Percentiles rank a stretch among this genome's conserved stretches.
Conservation (phyloP, 495 filamentous ascomycete species). For the Talaromyces proteolyticus region DNA sequence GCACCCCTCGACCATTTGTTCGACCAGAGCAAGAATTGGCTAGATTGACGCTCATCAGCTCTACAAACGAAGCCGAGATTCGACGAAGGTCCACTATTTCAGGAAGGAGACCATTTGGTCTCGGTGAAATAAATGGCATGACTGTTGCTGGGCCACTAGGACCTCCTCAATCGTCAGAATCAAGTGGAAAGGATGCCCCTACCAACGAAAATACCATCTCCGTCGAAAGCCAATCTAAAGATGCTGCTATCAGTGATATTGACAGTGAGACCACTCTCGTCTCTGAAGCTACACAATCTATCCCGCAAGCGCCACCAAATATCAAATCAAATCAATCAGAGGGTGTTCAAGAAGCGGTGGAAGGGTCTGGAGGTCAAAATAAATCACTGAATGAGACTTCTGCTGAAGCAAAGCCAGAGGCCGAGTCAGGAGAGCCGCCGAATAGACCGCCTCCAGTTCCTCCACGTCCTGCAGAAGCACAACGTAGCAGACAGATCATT, state of each 20-base stretch:
- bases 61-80: constrained; percentile 50
- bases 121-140: constrained; percentile 47
- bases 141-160: constrained; percentile 47
- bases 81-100: constrained; percentile 50
- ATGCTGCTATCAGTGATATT: constrained; percentile 18
- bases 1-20: constrained; percentile 43
- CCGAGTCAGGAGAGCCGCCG: constrained; percentile 18
- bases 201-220: constrained; percentile 19
- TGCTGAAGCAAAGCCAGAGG: too few relatives aligned
- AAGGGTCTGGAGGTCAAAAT: too few relatives aligned
- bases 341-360: too few relatives aligned
- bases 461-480: constrained; percentile 34
- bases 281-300: constrained; percentile 23
- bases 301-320: too few relatives aligned
- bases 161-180: constrained; percentile 23
- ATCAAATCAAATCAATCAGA: too few relatives aligned
- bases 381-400: too few relatives aligned
- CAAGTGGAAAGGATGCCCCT: constrained; percentile 10
- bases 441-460: constrained; percentile 39
- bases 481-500: constrained; percentile 30
- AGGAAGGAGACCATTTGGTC: constrained; percentile 24
- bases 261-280: constrained; percentile 51
- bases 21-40: constrained; percentile 75
- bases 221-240: constrained; percentile 11
- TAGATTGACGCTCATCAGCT: constrained; percentile 67